Percentiles rank a stretch among this genome's conserved stretches.
These are phyloP conservation scores for Dunaliella primolecta DNA, from an alignment of 139 green algal species.

Conservation along the genomic window DNA sequence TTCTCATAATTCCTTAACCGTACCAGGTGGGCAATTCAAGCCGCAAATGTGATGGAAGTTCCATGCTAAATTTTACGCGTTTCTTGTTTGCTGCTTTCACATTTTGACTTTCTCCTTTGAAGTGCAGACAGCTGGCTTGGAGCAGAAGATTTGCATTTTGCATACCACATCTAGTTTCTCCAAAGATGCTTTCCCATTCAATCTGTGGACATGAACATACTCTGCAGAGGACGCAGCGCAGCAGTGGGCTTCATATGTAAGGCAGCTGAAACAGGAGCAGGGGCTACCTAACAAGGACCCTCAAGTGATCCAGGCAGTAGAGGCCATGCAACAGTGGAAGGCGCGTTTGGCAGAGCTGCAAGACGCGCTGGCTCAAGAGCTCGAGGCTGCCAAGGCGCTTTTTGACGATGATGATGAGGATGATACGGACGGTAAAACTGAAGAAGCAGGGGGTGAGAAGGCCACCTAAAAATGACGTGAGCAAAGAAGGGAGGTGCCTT, in stretches of 20 bases:
- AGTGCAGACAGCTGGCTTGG: too few relatives aligned
- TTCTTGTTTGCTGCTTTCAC: too few relatives aligned
- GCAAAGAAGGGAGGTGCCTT: too few relatives aligned
- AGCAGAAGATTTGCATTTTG: too few relatives aligned
- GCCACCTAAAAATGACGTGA: not conserved
- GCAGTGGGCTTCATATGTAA: not conserved
- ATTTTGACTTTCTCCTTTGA: too few relatives aligned
- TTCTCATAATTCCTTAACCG: too few relatives aligned
- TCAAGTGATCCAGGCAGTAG: not conserved
- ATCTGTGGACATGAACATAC: too few relatives aligned
- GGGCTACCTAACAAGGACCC: not conserved
- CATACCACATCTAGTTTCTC: too few relatives aligned
- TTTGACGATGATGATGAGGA: not conserved
- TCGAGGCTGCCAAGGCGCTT: not conserved
- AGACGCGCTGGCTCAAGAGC: not conserved
- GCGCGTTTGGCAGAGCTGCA: not conserved
- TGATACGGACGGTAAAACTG: not conserved
- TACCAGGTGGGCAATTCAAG: too few relatives aligned
- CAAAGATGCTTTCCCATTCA: too few relatives aligned
- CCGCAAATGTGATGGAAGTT: too few relatives aligned
- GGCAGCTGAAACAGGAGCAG: not conserved
- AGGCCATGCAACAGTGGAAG: not conserved
- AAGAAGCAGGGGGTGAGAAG: not conserved
- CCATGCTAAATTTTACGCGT: too few relatives aligned
- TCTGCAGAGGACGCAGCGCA: not conserved